Base-by-base conservation (phyloP, 2,329 filamentous ascomycete species). In the Emmonsia crescens region DNA sequence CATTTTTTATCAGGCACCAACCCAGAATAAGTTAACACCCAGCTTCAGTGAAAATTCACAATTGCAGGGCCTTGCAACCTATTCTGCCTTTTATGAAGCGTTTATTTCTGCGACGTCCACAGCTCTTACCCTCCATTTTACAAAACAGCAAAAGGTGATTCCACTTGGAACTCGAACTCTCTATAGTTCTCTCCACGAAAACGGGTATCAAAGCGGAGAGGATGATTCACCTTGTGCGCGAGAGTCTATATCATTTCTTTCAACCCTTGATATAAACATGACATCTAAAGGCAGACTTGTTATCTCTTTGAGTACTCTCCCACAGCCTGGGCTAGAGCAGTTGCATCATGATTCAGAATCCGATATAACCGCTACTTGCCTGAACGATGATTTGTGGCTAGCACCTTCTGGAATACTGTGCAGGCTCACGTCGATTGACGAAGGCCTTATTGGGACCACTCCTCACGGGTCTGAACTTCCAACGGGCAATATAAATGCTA, bases 121-220 rank as follows among this genome's bases (percentile, higher is more conserved):
- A 9, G 67, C 71, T 60, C 65, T 77, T 29, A 71, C 71, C 44
- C 66, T 77, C 9, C 72, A 75, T 61, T 65, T 76, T 33, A 69
- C 72, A 56, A 71, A 72, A 57, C 68, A 66, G 31, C 68, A 73
- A 60, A 70, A 68, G 55, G 75, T 73, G 40, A 70, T 77, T 40
- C 75, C 75, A 1, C 69, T 77, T 10, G 75, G 75, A 6, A 73
- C 73, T 58, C 73, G 75, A 36, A 75, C 74, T 19, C 66, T 77
- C 16, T 76, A 75, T 57, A 75, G 73, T 10, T 66, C 68, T 5
- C 64, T 75, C 33, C 70, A 73, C 40, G 67, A 61, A n/a, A 64
- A 70, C 57, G 69, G 68, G 21, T 71, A 73, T 60, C 72, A 71
- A 59, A 68, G 63, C 38, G 63, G 65, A 10, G 70, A 70, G 52